Conservation (phyloP, 1,284 basidiomycete species). For the Papiliotrema laurentii region DNA sequence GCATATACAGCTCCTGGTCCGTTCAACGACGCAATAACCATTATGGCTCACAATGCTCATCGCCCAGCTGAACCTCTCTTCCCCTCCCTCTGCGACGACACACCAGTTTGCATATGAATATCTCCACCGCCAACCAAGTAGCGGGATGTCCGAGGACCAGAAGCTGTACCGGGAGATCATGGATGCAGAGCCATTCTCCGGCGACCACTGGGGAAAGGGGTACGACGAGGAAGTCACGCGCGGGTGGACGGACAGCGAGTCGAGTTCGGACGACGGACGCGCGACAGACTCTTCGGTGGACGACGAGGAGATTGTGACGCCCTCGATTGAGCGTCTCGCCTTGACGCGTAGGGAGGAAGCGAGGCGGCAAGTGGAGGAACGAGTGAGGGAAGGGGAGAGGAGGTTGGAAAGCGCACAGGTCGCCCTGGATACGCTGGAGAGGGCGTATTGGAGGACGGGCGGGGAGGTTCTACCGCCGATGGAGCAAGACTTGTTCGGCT, state of each 20-base stretch:
- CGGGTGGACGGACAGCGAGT: constrained; percentile 37
- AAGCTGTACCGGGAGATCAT: constrained; percentile 37
- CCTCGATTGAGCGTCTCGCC: not conserved
- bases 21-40: not conserved
- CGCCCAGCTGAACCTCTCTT: constrained; percentile 30
- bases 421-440: constrained; percentile 11
- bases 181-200: constrained; percentile 31
- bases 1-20: constrained; percentile 36
- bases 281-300: not conserved
- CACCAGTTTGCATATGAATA: constrained; percentile 25
- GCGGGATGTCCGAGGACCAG: constrained; percentile 22
- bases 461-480: constrained; percentile 8
- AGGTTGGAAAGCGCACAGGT: constrained; percentile 15
- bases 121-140: constrained; percentile 12
- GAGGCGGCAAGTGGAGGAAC: constrained; percentile 11
- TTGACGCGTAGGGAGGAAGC: constrained; percentile 2
- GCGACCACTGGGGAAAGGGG: constrained; percentile 25
- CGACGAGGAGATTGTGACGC: constrained; percentile 8
- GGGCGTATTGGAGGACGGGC: constrained; percentile 29
- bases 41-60: not conserved
- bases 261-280: not conserved
- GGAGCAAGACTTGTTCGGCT: constrained; percentile 21
- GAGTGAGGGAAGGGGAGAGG: constrained; percentile 9
- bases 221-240: constrained; percentile 35
- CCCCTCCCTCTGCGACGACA: constrained; percentile 15